phyloP scores from a whole-genome alignment of 805 yeast species.

The Starmerella potacharoeniae region DNA sequence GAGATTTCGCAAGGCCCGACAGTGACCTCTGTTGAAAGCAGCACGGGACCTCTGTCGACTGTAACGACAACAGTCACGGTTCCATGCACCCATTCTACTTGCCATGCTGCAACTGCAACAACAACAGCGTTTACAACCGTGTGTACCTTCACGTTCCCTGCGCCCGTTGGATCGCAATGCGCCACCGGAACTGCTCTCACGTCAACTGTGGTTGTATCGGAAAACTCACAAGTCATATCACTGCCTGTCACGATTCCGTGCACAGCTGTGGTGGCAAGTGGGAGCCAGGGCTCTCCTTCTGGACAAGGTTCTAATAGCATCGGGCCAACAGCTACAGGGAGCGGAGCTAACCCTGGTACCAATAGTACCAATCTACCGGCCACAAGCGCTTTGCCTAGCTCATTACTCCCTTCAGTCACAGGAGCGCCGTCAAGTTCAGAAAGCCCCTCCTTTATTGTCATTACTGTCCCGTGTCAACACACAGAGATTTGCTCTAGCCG shows the following conservation, averaged over 20 bases:
- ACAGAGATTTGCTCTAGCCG: slow-evolving; percentile 1
- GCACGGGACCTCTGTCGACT: not conserved
- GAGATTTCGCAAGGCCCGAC: not conserved
- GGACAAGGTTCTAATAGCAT: no score
- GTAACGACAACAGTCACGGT: slow-evolving; percentile 10
- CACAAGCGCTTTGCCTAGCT: no score
- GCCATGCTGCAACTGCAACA: not conserved
- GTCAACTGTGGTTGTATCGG: slow-evolving; percentile 7
- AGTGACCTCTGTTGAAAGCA: not conserved
- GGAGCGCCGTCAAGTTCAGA: not conserved
- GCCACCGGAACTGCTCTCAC: not conserved
- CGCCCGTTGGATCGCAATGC: slow-evolving; percentile 4
- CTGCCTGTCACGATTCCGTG: slow-evolving; percentile 8
- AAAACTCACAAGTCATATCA: not conserved
- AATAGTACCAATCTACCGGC: no score
- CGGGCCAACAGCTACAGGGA: no score
- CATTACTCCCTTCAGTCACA: no score
- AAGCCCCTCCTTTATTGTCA: not conserved
- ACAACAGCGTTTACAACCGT: not conserved
- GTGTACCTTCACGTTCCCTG: slow-evolving; percentile 4
- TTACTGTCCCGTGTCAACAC: slow-evolving; percentile 8
- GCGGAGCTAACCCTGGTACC: no score
- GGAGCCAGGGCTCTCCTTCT: no score
- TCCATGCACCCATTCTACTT: slow-evolving; percentile 11
- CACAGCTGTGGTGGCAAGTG: not conserved